Percentiles rank a stretch among this genome's conserved stretches.
Conservation (phyloP, 768 basidiomycete genomes). For the Pisolithus sp. region DNA sequence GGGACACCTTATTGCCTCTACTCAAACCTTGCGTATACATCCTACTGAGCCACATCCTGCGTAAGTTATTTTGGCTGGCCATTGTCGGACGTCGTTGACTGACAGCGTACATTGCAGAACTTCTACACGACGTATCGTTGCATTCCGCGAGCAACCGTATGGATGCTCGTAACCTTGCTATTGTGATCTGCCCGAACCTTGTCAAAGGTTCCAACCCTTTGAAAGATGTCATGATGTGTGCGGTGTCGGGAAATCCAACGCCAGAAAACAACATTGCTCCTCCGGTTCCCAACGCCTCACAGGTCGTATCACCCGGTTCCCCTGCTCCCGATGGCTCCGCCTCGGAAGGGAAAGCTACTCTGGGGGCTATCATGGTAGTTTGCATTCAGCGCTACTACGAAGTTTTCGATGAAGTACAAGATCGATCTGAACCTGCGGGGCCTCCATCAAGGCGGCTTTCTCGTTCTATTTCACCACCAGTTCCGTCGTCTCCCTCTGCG, state of each 20-base stretch:
- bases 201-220: slow-evolving; percentile 62
- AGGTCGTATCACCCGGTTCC: slow-evolving; percentile 9
- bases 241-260: slow-evolving; percentile 44
- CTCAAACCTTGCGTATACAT: slow-evolving; percentile 70
- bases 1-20: slow-evolving; percentile 59
- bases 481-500: slow-evolving; percentile 15
- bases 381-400: slow-evolving; percentile 84
- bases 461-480: slow-evolving; percentile 23
- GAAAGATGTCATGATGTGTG: slow-evolving; percentile 70
- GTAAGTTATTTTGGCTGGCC: slow-evolving; percentile 32
- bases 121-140: slow-evolving; percentile 74
- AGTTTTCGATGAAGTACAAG: slow-evolving; percentile 75
- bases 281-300: slow-evolving; percentile 8
- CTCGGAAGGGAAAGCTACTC: slow-evolving; percentile 49
- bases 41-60: slow-evolving; percentile 61
- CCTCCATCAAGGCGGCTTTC: slow-evolving; percentile 15
- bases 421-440: slow-evolving; percentile 56
- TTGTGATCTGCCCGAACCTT: slow-evolving; percentile 77
- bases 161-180: slow-evolving; percentile 77
- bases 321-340: slow-evolving; percentile 21
- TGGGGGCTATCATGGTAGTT: slow-evolving; percentile 65
- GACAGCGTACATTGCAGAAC: slow-evolving; percentile 38
- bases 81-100: not conserved
- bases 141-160: slow-evolving; percentile 64
- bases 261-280: slow-evolving; percentile 27